phyloP scores from a whole-genome alignment of 495 filamentous ascomycete genomes.

The Chaetomium fimeti region DNA sequence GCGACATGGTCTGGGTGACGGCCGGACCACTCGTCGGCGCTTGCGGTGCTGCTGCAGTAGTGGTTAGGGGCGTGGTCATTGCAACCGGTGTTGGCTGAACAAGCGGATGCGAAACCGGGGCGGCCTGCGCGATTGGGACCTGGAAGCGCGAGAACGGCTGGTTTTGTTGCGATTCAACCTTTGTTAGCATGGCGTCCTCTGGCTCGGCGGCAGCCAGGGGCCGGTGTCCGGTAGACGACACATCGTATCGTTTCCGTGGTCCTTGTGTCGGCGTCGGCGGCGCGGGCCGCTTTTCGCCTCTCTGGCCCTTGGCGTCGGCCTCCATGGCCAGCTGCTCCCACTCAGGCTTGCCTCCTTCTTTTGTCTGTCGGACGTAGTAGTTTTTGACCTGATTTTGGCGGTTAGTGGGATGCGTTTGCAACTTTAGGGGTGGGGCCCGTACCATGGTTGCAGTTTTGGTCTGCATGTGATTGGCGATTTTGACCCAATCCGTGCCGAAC shows the following conservation, averaged over 20 bases:
- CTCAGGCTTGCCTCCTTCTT: conserved; percentile 62
- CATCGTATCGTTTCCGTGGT: conserved; percentile 48
- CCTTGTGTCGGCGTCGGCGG: conserved; percentile 61
- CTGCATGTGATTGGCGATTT: conserved; percentile 82
- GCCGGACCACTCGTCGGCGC: conserved; percentile 22
- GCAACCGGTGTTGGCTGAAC: conserved; percentile 24
- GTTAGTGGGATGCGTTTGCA: conserved; percentile 32
- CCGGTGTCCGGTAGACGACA: conserved; percentile 55
- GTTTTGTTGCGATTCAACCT: conserved; percentile 39
- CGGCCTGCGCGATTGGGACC: conserved; percentile 42
- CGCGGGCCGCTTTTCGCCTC: conserved; percentile 70
- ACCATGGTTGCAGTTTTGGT: conserved; percentile 96
- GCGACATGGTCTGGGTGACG: conserved; percentile 42
- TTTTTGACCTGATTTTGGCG: conserved; percentile 73
- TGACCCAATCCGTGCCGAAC: conserved; percentile 85
- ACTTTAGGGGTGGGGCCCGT: conserved; percentile 31
- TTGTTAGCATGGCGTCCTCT: conserved; percentile 50
- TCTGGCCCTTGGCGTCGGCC: conserved; percentile 65
- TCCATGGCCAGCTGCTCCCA: conserved; percentile 66
- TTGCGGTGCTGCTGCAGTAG: conserved; percentile 20
- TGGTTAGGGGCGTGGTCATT: conserved; percentile 22
- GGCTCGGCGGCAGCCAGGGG: conserved; percentile 56
- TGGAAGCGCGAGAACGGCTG: conserved; percentile 44
- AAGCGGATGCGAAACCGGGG: conserved; percentile 30
- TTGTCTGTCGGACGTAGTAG: conserved; percentile 76